These are phyloP conservation scores for Fusarium foetens DNA, from an alignment of 2,329 filamentous ascomycete genomes.

Conservation along the genomic window DNA sequence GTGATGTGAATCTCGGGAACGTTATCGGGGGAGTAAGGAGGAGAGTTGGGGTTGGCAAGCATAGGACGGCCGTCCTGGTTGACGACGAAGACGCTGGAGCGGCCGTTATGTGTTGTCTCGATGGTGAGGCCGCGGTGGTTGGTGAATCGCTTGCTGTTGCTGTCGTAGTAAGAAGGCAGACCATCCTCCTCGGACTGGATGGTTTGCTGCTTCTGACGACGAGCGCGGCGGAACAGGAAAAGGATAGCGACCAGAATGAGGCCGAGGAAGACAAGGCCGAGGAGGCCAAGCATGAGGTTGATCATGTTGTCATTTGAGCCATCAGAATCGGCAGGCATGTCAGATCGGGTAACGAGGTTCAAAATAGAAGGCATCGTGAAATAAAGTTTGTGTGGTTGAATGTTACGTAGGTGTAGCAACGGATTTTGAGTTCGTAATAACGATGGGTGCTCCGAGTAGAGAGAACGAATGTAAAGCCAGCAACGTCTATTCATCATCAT, in stretches of 20 bases:
- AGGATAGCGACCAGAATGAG: conserved; percentile 75
- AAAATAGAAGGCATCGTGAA: conserved; percentile 43
- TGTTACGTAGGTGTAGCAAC: conserved; percentile 24
- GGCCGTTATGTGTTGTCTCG: conserved; percentile 64
- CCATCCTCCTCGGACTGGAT: conserved; percentile 53
- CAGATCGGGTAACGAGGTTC: conserved; percentile 37
- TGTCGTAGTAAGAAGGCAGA: conserved; percentile 77
- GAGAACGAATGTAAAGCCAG: conserved; percentile 34
- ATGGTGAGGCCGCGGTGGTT: conserved; percentile 68
- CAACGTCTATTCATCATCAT: conserved; percentile 35
- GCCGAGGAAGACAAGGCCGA: conserved; percentile 80
- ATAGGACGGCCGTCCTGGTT: conserved; percentile 80
- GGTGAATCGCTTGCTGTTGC: conserved; percentile 58
- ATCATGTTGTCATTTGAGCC: conserved; percentile 69
- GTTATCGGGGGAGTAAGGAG: conserved; percentile 81
- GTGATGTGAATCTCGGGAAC: conserved; percentile 98
- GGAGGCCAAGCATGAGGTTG: conserved; percentile 80
- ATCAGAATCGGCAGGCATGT: conserved; percentile 52
- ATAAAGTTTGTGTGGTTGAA: conserved; percentile 26
- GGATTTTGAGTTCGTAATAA: conserved; percentile 27
- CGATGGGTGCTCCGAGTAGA: conserved; percentile 35
- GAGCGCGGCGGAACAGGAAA: conserved; percentile 76
- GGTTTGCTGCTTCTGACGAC: conserved; percentile 60
- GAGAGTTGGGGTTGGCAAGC: conserved; percentile 77
- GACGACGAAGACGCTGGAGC: conserved; percentile 79